Percentiles rank a stretch among this genome's conserved stretches.
Evolutionary conservation across 2,329 filamentous ascomycete species (phyloP).

Genomic region (Emergomyces africanus): DNA sequence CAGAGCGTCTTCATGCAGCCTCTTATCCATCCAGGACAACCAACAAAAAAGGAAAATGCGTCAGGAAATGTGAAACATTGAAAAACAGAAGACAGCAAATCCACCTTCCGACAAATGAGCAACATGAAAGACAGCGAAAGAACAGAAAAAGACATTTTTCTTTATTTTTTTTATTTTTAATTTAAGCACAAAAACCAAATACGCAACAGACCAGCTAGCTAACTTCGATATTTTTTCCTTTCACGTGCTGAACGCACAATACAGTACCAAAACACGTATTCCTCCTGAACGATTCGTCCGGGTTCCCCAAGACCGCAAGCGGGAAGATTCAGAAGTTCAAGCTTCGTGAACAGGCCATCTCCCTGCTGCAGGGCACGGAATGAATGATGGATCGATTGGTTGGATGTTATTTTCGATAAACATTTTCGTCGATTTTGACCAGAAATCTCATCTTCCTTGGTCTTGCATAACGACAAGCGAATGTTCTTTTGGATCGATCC

Average conservation of each 20-base stretch:
- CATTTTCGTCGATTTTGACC: too few species aligned
- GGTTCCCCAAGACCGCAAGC: constrained; percentile 90
- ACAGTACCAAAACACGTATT: constrained; percentile 78
- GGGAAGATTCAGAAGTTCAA: constrained; percentile 97
- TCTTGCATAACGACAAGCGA: too few species aligned
- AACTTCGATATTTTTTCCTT: neutral
- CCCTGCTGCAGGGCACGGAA: constrained; percentile 31
- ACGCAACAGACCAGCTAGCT: neutral
- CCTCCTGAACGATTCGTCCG: constrained; percentile 46
- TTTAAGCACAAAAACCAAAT: neutral
- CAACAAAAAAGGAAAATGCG: neutral
- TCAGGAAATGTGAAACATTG: too few species aligned
- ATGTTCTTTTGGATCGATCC: too few species aligned
- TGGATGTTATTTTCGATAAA: too few species aligned
- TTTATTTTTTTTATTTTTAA: too few species aligned
- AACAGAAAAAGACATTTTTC: neutral
- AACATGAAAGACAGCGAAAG: neutral
- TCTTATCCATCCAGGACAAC: neutral
- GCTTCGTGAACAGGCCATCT: constrained; percentile 53
- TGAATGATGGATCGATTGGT: neutral
- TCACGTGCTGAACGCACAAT: neutral
- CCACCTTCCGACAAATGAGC: too few species aligned
- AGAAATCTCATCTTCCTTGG: too few species aligned
- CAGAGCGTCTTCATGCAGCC: neutral
- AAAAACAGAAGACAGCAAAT: neutral